A percentile compares a stretch with the other conserved stretches of the same genome.
Evolutionary conservation across 2,329 filamentous ascomycete species (phyloP).

Genomic region (Fusarium setosum): DNA sequence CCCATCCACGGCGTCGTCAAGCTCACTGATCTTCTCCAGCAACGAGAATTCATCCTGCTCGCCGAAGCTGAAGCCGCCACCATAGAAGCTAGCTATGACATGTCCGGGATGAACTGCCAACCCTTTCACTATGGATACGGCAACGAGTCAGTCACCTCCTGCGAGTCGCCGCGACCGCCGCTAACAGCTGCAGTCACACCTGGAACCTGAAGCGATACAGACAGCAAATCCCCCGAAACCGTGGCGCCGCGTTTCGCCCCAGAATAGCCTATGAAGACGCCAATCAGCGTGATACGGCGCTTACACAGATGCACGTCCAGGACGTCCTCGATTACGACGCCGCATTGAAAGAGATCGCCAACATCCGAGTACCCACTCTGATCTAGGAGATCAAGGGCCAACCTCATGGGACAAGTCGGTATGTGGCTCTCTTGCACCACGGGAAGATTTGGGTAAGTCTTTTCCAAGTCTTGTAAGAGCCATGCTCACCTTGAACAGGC

Average conservation of each 20-base stretch:
- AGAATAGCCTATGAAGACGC: background rate
- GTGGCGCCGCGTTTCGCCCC: fast-evolving
- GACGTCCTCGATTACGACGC: slow-evolving; percentile 5
- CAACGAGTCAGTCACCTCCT: background rate
- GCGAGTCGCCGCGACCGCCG: fast-evolving
- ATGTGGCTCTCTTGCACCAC: background rate
- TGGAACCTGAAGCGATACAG: background rate
- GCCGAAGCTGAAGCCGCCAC: fast-evolving
- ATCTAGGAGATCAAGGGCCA: slow-evolving; percentile 3
- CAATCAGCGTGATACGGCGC: slow-evolving; percentile 1
- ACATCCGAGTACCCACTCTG: background rate
- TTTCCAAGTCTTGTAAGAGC: too few relatives aligned
- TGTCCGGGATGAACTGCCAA: fast-evolving
- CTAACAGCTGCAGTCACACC: background rate
- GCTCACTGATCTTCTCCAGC: background rate
- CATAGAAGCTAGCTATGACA: fast-evolving
- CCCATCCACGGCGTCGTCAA: background rate
- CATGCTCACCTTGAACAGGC: background rate
- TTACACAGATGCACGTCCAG: slow-evolving; percentile 6
- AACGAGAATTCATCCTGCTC: background rate
- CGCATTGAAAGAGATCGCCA: background rate
- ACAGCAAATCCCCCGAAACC: background rate
- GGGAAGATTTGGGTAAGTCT: background rate
- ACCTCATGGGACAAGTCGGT: fast-evolving
- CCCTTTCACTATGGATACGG: background rate